These are phyloP conservation scores for Starmerella roubikii DNA, from an alignment of 805 yeast genomes.

Conservation along the genomic window DNA sequence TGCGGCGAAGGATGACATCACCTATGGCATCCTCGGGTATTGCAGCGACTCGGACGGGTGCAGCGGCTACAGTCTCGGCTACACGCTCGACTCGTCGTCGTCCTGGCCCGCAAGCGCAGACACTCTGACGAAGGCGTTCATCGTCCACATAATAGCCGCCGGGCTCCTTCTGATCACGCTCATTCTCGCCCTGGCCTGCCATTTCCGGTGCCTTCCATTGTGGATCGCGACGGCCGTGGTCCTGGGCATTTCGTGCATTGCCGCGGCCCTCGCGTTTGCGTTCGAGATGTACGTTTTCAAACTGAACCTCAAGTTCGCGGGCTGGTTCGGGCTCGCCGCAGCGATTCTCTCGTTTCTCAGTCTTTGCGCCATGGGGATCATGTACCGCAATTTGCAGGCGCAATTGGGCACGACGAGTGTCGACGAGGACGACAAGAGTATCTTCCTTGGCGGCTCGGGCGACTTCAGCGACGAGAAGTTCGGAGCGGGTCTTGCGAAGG, in stretches of 20 bases:
- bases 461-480: slow-evolving; percentile 3
- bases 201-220: slow-evolving; percentile 31
- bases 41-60: slow-evolving; percentile 29
- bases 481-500: slow-evolving; percentile 16
- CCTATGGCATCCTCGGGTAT: slow-evolving; percentile 61
- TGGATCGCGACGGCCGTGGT: slow-evolving; percentile 38
- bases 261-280: slow-evolving; percentile 58
- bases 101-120: slow-evolving; percentile 50
- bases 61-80: slow-evolving; percentile 17
- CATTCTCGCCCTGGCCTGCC: slow-evolving; percentile 30
- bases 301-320: slow-evolving; percentile 64
- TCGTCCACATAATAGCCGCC: slow-evolving; percentile 55
- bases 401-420: slow-evolving; percentile 20
- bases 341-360: slow-evolving; percentile 50
- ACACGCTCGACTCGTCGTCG: slow-evolving; percentile 21
- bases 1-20: slow-evolving; percentile 36
- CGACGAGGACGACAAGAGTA: background rate
- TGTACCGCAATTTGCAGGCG: slow-evolving; percentile 48
- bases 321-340: slow-evolving; percentile 69
- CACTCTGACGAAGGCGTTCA: slow-evolving; percentile 40
- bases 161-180: slow-evolving; percentile 40
- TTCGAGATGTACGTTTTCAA: slow-evolving; percentile 71
- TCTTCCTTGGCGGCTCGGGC: slow-evolving; percentile 1
- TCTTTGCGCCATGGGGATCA: slow-evolving; percentile 54
- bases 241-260: slow-evolving; percentile 53